Percentiles rank a stretch among this genome's conserved stretches.
These are phyloP conservation scores for Neofusicoccum parvum DNA, from an alignment of 2,329 filamentous ascomycete genomes.

Conservation along the genomic window DNA sequence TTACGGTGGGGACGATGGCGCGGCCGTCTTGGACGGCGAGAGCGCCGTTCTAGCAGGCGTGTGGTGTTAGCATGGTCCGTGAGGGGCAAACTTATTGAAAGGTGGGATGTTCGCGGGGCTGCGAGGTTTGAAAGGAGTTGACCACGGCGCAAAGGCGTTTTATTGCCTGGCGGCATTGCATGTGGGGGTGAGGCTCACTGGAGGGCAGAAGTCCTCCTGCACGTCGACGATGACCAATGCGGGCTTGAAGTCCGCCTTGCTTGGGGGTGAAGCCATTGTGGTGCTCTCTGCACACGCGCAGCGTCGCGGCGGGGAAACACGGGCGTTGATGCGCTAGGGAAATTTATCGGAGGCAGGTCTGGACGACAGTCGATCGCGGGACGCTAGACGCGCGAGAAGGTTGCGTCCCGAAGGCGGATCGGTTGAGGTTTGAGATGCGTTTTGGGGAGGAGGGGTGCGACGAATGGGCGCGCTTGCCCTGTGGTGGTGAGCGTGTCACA, in stretches of 20 bases:
- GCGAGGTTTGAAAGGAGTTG: neutral
- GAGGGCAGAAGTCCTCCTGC: constrained; percentile 93
- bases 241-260: constrained; percentile 44
- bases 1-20: constrained; percentile 69
- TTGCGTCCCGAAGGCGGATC: neutral
- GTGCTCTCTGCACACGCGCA: neutral
- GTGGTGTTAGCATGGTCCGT: constrained; percentile 21
- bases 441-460: neutral
- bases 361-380: neutral
- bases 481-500: neutral
- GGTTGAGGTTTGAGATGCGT: constrained; percentile 10
- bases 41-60: constrained; percentile 67
- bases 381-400: neutral
- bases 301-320: neutral
- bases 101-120: constrained; percentile 5
- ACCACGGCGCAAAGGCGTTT: neutral
- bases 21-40: constrained; percentile 78
- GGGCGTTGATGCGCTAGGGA: neutral
- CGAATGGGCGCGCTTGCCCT: constrained; percentile 1
- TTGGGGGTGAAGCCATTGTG: neutral
- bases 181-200: constrained; percentile 57
- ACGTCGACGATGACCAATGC: constrained; percentile 80
- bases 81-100: neutral
- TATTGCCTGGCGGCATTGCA: neutral
- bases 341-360: neutral